Percentiles rank a stretch among this genome's conserved stretches.
These are phyloP conservation scores for Yamadazyma trypodendri DNA, from an alignment of 1,139 yeast species.

Conservation along the genomic window DNA sequence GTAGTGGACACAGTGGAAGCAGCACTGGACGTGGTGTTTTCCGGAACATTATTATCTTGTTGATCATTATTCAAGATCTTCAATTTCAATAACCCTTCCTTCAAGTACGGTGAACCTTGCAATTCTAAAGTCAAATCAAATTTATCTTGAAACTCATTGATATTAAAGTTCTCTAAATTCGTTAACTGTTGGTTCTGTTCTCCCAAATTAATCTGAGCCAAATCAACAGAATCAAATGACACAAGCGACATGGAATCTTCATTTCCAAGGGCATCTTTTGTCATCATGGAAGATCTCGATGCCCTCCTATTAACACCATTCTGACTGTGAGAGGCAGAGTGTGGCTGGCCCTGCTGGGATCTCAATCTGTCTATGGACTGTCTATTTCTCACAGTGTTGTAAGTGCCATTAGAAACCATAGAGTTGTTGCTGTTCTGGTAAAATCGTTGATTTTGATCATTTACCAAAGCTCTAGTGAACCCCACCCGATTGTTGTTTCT, in stretches of 20 bases:
- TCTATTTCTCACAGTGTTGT: conserved; percentile 23
- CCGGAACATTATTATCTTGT: conserved; percentile 29
- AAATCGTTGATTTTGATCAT: conserved; percentile 28
- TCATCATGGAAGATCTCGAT: conserved; percentile 37
- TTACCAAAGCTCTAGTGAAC: conserved; percentile 41
- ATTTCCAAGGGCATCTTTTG: conserved; percentile 19
- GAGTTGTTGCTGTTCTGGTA: conserved; percentile 26
- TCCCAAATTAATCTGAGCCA: conserved; percentile 19
- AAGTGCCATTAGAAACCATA: conserved; percentile 19
- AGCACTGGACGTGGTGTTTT: conserved; percentile 20
- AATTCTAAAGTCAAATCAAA: conserved; percentile 62
- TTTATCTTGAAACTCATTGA: conserved; percentile 47
- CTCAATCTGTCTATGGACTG: conserved; percentile 32
- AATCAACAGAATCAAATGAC: conserved; percentile 35
- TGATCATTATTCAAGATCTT: conserved; percentile 44
- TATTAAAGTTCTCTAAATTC: conserved; percentile 38
- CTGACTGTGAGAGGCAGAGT: background rate
- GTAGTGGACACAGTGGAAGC: conserved; percentile 24
- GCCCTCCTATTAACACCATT: conserved; percentile 27
- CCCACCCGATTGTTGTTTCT: conserved; percentile 31
- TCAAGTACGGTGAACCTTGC: conserved; percentile 75
- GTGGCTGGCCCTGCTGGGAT: conserved; percentile 9
- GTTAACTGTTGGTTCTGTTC: conserved; percentile 12
- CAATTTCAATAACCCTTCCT: conserved; percentile 67
- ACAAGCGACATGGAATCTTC: conserved; percentile 41